Percentiles rank a stretch among this genome's conserved stretches.
These are phyloP conservation scores for Pseudogymnoascus sp. DNA, from an alignment of 2,329 filamentous ascomycete species.

Conservation along the genomic window DNA sequence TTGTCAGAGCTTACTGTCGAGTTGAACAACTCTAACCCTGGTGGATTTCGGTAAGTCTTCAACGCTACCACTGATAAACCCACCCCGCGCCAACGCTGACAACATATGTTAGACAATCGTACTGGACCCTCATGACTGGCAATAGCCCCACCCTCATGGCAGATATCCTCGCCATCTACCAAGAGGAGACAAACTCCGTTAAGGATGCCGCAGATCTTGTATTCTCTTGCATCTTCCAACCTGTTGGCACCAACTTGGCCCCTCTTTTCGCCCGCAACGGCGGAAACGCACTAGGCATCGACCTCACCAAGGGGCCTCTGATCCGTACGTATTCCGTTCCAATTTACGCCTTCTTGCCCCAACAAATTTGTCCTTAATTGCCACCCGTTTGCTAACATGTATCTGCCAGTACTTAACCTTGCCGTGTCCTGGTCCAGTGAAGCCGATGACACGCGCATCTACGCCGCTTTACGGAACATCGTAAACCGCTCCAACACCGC, in stretches of 20 bases:
- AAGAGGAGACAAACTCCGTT: conserved; percentile 16
- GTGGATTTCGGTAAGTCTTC: conserved; percentile 14
- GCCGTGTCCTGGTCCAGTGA: conserved; percentile 25
- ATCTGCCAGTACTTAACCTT: conserved; percentile 18
- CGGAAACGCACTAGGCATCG: conserved; percentile 21
- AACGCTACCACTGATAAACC: not conserved
- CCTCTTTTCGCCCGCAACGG: conserved; percentile 32
- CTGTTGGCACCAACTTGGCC: conserved; percentile 33
- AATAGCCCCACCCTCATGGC: conserved; percentile 13
- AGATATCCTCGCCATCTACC: conserved; percentile 20
- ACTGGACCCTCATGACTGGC: conserved; percentile 13
- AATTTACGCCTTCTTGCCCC: conserved; percentile 22
- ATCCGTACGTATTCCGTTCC: conserved; percentile 17
- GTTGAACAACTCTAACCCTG: conserved; percentile 20
- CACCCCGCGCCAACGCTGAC: not conserved
- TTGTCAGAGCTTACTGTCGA: conserved; percentile 18
- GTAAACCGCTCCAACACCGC: conserved; percentile 24
- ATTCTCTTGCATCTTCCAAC: conserved; percentile 29
- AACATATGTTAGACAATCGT: conserved; percentile 13
- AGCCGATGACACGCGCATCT: conserved; percentile 30
- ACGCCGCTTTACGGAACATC: conserved; percentile 23
- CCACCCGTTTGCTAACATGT: conserved; percentile 11
- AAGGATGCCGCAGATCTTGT: conserved; percentile 14
- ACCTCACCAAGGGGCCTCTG: conserved; percentile 12
- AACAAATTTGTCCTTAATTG: conserved; percentile 16